These are phyloP conservation scores for Fusarium brevicatenulatum DNA, from an alignment of 2,329 filamentous ascomycete genomes.

Conservation along the genomic window DNA sequence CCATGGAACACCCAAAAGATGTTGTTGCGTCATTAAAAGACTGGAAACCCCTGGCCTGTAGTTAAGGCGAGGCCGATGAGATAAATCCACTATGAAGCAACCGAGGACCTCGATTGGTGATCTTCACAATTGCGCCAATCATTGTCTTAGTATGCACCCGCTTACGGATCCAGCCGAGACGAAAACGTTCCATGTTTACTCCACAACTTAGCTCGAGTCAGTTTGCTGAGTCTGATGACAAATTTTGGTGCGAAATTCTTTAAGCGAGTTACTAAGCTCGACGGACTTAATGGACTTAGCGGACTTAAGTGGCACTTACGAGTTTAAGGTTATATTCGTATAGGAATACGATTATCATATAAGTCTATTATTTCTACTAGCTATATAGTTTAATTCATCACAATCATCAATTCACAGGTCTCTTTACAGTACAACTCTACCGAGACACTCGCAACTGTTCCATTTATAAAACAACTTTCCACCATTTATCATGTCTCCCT, in stretches of 20 bases:
- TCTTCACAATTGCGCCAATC: neutral
- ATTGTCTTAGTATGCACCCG: fast-evolving
- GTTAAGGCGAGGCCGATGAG: no score
- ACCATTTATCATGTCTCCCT: neutral
- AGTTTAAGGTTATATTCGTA: neutral
- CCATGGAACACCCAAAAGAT: neutral
- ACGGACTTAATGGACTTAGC: neutral
- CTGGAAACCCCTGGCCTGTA: no score
- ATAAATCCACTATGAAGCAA: no score
- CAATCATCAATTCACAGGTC: fast-evolving
- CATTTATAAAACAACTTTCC: fast-evolving
- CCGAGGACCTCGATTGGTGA: neutral
- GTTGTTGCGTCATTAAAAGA: no score
- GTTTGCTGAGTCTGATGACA: neutral
- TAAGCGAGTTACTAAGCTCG: fast-evolving
- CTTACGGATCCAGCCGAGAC: fast-evolving
- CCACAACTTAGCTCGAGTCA: neutral
- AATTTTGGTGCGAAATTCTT: fast-evolving
- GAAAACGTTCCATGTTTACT: fast-evolving
- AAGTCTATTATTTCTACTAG: fast-evolving
- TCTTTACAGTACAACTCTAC: fast-evolving
- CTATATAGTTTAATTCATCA: fast-evolving
- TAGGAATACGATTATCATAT: neutral
- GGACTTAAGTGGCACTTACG: no score
- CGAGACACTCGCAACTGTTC: fast-evolving